Evolutionary conservation across 345 rosid species (phyloP), one percentile per base, ranked within the genome.

Genomic region (Raphanus sativus): DNA sequence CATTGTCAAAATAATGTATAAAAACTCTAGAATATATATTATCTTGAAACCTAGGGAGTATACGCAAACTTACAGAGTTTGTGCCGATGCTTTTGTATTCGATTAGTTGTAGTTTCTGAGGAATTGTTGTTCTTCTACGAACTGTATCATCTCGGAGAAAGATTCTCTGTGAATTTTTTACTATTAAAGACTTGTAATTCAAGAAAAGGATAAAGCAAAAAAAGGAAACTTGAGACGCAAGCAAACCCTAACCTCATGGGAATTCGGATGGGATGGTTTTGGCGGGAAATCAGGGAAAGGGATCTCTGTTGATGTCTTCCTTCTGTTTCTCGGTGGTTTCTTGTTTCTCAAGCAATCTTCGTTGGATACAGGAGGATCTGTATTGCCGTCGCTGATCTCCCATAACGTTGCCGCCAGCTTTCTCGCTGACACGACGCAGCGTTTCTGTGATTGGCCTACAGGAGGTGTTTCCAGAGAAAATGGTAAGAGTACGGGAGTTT

Each of bases 331-430:
- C 61, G 67, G 32, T 0, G 84, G 76, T 83, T 83, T 80, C 83
- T 74, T 81, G 36, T 66, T 83, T 40, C 58, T 64, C 33, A 68
- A 12, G 38, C n/a, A 48, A 36, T 79, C 89, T 56, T 33, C 77
- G 12, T 77, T 74, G 42, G 81, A 75, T 9, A 11, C 59, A 2
- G 66, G 73, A 0, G 89, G 82, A 0, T 90, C 84, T 67, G 87
- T 77, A 32, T 32, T 32, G 55, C 86, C 81, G 77, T 83, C 86
- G 54, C 87, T 88, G 83, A 92, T 87, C 75, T 87, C 99, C 97
- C 99, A 92, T 58, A 92, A 79, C 5, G 92, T 88, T 8, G 99
- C 99, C 4, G 92, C 99, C 25, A 95, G 86, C 72, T 91, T 95
- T 77, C 99, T 86, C 1, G 97, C 97, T 0, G 99, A 95, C 13